These are phyloP conservation scores for Mediolabrus comicus DNA, from an alignment of 108 stramenopile genomes.

Conservation along the genomic window DNA sequence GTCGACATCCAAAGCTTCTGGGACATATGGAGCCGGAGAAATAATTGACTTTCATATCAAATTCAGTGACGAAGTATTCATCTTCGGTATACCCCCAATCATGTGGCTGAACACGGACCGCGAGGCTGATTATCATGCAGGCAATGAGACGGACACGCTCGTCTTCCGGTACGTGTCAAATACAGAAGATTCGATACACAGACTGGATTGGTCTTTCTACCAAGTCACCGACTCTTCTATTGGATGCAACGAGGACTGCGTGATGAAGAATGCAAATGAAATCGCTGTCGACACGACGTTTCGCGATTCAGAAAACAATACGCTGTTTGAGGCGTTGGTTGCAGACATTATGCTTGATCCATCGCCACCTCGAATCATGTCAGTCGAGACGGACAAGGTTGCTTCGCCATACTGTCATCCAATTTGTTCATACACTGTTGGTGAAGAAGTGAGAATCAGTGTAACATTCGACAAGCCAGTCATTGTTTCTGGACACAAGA, in stretches of 20 bases:
- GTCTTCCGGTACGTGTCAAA: slow-evolving; percentile 20
- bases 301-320: not conserved
- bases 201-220: slow-evolving; percentile 28
- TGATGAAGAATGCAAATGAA: slow-evolving; percentile 18
- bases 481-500: slow-evolving; percentile 11
- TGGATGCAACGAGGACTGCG: slow-evolving; percentile 12
- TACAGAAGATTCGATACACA: not conserved
- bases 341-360: slow-evolving; percentile 22
- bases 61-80: slow-evolving; percentile 29
- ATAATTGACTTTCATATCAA: slow-evolving; percentile 14
- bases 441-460: slow-evolving; percentile 37
- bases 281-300: slow-evolving; percentile 19
- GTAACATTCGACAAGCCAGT: slow-evolving; percentile 25
- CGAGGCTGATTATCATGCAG: slow-evolving; percentile 18
- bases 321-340: slow-evolving; percentile 4
- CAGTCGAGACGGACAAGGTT: slow-evolving; percentile 24
- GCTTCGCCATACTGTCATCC: slow-evolving; percentile 42
- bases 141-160: slow-evolving; percentile 17
- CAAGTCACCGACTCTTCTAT: slow-evolving; percentile 21
- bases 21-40: slow-evolving; percentile 21
- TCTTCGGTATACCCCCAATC: slow-evolving; percentile 5
- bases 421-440: slow-evolving; percentile 42
- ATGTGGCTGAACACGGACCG: slow-evolving; percentile 14
- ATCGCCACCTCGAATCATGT: slow-evolving; percentile 22
- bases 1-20: slow-evolving; percentile 3